phyloP scores from a whole-genome alignment of 495 filamentous ascomycete species.

The Xanthoparmelia taractica region DNA sequence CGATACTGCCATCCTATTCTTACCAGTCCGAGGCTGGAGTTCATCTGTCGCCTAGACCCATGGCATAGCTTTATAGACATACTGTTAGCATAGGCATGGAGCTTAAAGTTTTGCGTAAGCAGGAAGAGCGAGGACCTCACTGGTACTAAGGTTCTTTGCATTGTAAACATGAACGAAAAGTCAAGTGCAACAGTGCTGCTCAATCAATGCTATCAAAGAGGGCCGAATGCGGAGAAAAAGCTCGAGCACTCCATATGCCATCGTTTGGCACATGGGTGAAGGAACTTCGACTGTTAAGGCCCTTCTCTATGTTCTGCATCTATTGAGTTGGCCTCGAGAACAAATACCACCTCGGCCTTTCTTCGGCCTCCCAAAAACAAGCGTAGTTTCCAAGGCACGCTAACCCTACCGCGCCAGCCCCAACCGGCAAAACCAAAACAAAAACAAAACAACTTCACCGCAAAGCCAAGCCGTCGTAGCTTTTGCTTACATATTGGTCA shows the following conservation, averaged over 20 bases:
- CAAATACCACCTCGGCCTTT: not conserved
- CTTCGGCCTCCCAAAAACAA: not conserved
- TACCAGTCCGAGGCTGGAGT: constrained; percentile 17
- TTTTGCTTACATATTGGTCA: not conserved
- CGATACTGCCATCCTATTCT: constrained; percentile 23
- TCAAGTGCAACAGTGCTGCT: not conserved
- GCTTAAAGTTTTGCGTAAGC: not conserved
- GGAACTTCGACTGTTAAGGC: not conserved
- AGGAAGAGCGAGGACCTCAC: constrained; percentile 22
- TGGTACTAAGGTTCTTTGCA: constrained; percentile 14
- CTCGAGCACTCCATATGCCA: constrained; percentile 8
- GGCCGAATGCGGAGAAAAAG: not conserved
- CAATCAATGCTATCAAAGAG: constrained; percentile 2
- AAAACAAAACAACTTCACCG: not conserved
- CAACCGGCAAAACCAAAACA: constrained; percentile 5
- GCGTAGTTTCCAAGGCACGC: constrained; percentile 1
- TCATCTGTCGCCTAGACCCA: constrained; percentile 1
- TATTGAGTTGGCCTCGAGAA: not conserved
- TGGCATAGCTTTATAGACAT: constrained; percentile 1
- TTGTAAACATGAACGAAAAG: not conserved
- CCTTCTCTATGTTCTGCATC: constrained; percentile 1
- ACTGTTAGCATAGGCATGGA: not conserved
- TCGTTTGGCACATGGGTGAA: not conserved
- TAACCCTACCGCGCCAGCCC: not conserved
- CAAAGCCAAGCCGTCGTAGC: not conserved